These are phyloP conservation scores for Capronia epimyces DNA, from an alignment of 2,329 filamentous ascomycete genomes.

Conservation along the genomic window DNA sequence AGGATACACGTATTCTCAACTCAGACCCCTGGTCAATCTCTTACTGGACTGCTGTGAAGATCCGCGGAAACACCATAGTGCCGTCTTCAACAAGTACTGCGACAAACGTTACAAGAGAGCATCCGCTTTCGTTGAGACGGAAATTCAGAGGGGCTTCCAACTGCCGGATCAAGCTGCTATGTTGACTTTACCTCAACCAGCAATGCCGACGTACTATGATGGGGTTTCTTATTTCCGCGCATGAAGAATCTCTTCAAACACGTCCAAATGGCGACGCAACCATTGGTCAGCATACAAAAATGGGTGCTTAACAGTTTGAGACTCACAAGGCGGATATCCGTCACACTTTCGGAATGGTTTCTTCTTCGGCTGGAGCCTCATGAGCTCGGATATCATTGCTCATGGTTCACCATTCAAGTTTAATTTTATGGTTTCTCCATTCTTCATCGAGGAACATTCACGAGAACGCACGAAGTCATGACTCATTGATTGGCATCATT, in stretches of 20 bases:
- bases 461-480: constrained; percentile 25
- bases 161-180: constrained; percentile 38
- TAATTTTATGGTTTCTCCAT: constrained; percentile 13
- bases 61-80: constrained; percentile 72
- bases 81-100: constrained; percentile 87
- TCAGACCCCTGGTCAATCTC: constrained; percentile 69
- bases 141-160: constrained; percentile 59
- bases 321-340: background rate
- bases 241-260: constrained; percentile 8
- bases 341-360: background rate
- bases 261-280: background rate
- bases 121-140: constrained; percentile 70
- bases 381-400: background rate
- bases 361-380: background rate
- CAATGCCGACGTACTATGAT: constrained; percentile 24
- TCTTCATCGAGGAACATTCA: constrained; percentile 14
- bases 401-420: constrained; percentile 7
- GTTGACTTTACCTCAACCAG: constrained; percentile 13
- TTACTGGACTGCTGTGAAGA: constrained; percentile 84
- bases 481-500: constrained; percentile 19
- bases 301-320: background rate
- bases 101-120: constrained; percentile 83
- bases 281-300: background rate
- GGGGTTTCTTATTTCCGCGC: constrained; percentile 23
- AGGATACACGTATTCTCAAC: constrained; percentile 80